phyloP scores from a whole-genome alignment of 257 asterid species.

The Solanum medicagineum region DNA sequence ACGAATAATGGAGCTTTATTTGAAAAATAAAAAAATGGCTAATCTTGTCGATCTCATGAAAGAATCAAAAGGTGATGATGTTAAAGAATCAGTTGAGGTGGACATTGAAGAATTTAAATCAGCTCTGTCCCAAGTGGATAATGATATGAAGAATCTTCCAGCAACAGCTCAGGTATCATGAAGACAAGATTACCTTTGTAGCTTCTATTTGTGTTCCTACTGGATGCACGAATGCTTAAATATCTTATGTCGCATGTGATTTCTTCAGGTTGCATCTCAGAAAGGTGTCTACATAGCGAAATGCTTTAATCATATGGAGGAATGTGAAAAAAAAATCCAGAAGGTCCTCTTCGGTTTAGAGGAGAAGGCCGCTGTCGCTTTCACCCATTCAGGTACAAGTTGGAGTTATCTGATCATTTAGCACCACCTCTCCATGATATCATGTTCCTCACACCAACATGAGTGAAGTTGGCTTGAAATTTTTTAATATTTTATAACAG shows the following conservation, averaged over 20 bases:
- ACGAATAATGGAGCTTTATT: conserved; percentile 58
- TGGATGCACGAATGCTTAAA: neutral
- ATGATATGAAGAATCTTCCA: conserved; percentile 92
- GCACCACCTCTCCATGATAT: neutral
- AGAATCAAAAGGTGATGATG: conserved; percentile 39
- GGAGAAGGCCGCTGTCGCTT: conserved; percentile 95
- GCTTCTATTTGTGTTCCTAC: neutral
- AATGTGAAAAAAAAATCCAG: conserved; percentile 73
- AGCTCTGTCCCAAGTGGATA: conserved; percentile 84
- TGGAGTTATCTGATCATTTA: neutral
- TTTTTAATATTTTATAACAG: neutral
- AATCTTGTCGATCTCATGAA: conserved; percentile 61
- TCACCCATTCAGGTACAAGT: conserved; percentile 75
- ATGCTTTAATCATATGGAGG: conserved; percentile 90
- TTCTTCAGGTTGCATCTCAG: conserved; percentile 82
- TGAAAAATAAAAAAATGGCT: conserved; percentile 48
- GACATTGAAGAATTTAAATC: conserved; percentile 68
- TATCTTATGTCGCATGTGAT: neutral
- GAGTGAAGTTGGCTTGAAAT: neutral
- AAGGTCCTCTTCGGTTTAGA: conserved; percentile 90
- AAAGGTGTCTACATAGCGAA: conserved; percentile 92
- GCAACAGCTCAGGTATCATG: conserved; percentile 88
- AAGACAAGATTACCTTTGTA: neutral
- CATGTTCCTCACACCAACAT: neutral
- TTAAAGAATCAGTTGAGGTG: conserved; percentile 65